phyloP scores from a whole-genome alignment of 2,329 filamentous ascomycete genomes.

The Blastomyces silverae region DNA sequence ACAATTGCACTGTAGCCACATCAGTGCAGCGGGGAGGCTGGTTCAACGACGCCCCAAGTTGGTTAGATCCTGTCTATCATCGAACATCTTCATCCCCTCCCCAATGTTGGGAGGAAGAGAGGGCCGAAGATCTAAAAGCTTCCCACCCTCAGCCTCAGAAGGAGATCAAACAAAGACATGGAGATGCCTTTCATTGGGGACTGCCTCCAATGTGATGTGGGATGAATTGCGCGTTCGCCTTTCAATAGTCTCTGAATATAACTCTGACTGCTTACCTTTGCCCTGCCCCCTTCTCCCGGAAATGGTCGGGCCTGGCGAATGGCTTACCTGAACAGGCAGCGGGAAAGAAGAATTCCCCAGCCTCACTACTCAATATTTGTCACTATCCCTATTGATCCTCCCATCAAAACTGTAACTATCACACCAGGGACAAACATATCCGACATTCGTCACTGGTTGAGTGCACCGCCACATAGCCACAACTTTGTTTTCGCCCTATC shows the following conservation, averaged over 20 bases:
- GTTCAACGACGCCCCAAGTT: neutral
- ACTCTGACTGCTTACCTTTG: neutral
- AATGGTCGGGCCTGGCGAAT: neutral
- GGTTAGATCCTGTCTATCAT: neutral
- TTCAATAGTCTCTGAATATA: neutral
- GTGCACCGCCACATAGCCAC: conserved; percentile 12
- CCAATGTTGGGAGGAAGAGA: neutral
- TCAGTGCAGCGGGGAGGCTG: neutral
- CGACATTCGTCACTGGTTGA: neutral
- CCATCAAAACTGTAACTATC: neutral
- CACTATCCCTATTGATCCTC: neutral
- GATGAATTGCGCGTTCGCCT: neutral
- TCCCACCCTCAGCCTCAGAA: neutral
- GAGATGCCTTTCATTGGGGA: neutral
- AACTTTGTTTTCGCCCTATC: neutral
- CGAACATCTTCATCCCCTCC: neutral
- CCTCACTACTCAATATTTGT: neutral
- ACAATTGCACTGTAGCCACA: neutral
- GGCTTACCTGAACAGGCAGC: conserved; percentile 3
- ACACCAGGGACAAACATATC: neutral
- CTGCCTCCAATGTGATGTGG: neutral
- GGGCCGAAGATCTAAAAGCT: neutral
- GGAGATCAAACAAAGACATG: neutral
- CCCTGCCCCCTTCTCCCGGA: neutral
- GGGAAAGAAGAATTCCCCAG: neutral